phyloP scores from a whole-genome alignment of 805 yeast genomes.

The Tetrapisispora iriomotensis region DNA sequence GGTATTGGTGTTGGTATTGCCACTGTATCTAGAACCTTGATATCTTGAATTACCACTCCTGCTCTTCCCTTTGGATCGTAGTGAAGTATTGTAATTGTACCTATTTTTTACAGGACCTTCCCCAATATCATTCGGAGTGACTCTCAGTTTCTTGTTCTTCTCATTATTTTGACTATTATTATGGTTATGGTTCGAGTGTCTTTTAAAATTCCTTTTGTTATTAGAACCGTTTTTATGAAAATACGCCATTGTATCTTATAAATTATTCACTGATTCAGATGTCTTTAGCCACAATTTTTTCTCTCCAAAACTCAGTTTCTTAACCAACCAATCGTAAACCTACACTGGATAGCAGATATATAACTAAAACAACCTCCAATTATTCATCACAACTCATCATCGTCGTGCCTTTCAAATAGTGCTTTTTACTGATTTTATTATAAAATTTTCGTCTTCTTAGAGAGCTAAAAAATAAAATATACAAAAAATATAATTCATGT shows the following conservation, averaged over 20 bases:
- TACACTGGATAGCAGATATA: too few relatives aligned
- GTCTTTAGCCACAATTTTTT: background rate
- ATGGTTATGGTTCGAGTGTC: background rate
- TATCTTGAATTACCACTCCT: constrained; percentile 10
- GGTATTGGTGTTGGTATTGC: background rate
- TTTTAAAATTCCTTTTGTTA: constrained; percentile 1
- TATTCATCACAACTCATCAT: too few relatives aligned
- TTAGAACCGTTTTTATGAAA: background rate
- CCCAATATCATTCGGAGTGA: background rate
- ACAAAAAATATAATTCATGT: too few relatives aligned
- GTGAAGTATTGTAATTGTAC: background rate
- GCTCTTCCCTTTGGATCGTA: constrained; percentile 3
- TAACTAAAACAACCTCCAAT: too few relatives aligned
- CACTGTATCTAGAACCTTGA: constrained; percentile 14
- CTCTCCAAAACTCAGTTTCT: too few relatives aligned
- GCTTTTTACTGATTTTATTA: too few relatives aligned
- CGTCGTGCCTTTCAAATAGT: too few relatives aligned
- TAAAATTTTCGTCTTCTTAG: too few relatives aligned
- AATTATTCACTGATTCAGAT: background rate
- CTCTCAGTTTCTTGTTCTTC: background rate
- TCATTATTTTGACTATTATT: background rate
- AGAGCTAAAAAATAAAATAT: too few relatives aligned
- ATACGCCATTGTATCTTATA: background rate
- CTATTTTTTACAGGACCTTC: background rate
- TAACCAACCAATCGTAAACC: too few relatives aligned